These are phyloP conservation scores for Fusarium papillatum DNA, from an alignment of 2,329 filamentous ascomycete species.

Conservation along the genomic window DNA sequence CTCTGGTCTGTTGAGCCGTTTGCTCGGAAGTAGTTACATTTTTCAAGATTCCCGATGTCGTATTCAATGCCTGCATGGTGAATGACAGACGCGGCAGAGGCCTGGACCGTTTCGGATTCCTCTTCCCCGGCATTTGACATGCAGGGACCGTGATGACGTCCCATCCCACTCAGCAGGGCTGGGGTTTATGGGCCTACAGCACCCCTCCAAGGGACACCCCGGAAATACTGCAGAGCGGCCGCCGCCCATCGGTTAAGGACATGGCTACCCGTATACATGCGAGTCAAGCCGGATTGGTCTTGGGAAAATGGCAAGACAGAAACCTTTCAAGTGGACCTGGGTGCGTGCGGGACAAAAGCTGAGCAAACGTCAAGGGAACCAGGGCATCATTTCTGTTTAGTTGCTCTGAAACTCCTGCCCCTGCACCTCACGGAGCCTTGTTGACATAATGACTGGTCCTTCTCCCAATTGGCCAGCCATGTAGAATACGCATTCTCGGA, in stretches of 20 bases:
- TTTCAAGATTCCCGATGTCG: not conserved
- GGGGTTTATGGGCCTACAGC: not conserved
- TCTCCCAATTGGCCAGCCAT: not conserved
- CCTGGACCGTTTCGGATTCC: not conserved
- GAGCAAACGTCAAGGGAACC: not conserved
- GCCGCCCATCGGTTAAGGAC: not conserved
- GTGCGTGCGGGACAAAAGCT: not conserved
- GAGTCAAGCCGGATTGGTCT: not conserved
- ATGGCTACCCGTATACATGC: not conserved
- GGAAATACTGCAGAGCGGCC: not conserved
- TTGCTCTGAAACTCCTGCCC: not conserved
- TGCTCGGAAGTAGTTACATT: not conserved
- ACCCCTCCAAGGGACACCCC: not conserved
- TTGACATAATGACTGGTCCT: not conserved
- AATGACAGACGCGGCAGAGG: not conserved
- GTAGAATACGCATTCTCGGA: not conserved
- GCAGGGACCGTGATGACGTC: not conserved
- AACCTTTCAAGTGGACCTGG: not conserved
- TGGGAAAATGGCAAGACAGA: not conserved
- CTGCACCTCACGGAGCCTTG: not conserved
- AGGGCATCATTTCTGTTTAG: not conserved
- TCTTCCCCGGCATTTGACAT: not conserved
- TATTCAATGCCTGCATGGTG: not conserved
- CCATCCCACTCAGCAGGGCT: not conserved
- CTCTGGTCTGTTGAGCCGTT: not conserved